Evolutionary conservation across 2,329 filamentous ascomycete species (phyloP).

Genomic region (Paraphaeosphaeria minitans): DNA sequence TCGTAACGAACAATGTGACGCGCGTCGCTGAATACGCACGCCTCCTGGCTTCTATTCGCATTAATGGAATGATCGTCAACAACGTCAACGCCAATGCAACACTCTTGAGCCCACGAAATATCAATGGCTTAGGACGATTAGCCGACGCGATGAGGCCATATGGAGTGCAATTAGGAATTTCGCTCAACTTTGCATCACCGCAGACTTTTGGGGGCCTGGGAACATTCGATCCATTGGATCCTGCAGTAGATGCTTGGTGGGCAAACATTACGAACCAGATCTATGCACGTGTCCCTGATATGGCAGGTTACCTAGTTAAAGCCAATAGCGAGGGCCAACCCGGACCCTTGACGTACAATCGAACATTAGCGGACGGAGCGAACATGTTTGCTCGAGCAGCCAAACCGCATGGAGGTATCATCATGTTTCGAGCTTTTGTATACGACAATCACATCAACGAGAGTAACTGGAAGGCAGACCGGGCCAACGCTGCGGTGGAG

Average conservation of each 20-base stretch:
- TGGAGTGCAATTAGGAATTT: conserved; percentile 68
- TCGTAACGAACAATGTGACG: conserved; percentile 62
- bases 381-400: conserved; percentile 80
- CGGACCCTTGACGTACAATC: conserved; percentile 70
- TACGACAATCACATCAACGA: conserved; percentile 65
- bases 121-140: conserved; percentile 65
- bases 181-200: conserved; percentile 72
- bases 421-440: conserved; percentile 76
- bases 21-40: conserved; percentile 68
- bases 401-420: conserved; percentile 88
- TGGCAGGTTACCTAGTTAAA: conserved; percentile 73
- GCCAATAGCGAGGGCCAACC: conserved; percentile 75
- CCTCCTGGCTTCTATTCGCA: conserved; percentile 66
- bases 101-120: conserved; percentile 61
- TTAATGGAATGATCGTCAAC: conserved; percentile 72
- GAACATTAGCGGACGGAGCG: conserved; percentile 70
- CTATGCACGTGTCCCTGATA: conserved; percentile 66
- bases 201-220: conserved; percentile 58
- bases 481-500: conserved; percentile 71
- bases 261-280: conserved; percentile 62
- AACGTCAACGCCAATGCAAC: conserved; percentile 72
- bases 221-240: conserved; percentile 70
- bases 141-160: conserved; percentile 71
- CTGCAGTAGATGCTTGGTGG: conserved; percentile 67
- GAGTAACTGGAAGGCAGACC: conserved; percentile 67